Evolutionary conservation across 192 early-diverging fungal species (phyloP).

Genomic region (Chytriomyces hyalinus): DNA sequence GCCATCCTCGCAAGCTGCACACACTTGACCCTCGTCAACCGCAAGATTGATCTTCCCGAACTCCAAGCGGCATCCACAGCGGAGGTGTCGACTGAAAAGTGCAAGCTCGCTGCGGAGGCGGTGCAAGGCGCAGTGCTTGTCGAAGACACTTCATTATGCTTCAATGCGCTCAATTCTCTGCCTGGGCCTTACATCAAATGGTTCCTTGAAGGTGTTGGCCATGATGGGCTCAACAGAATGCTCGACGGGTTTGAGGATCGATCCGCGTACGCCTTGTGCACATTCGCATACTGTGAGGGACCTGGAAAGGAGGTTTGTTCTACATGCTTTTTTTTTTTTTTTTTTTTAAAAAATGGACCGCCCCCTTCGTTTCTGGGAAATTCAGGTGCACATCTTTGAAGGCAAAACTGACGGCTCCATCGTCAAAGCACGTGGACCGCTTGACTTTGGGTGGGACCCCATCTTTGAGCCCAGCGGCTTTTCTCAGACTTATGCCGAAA

Average conservation of each 20-base stretch:
- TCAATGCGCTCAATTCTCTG: conserved; percentile 86
- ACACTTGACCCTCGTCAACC: conserved; percentile 68
- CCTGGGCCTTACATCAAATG: conserved; percentile 97
- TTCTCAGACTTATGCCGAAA: conserved; percentile 80
- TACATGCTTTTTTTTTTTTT: not conserved
- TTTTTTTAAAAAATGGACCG: not conserved
- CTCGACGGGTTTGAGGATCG: conserved; percentile 69
- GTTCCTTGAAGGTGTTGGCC: conserved; percentile 85
- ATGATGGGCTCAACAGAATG: conserved; percentile 82
- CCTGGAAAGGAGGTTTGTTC: conserved; percentile 69
- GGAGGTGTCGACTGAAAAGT: conserved; percentile 82
- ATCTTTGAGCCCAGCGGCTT: conserved; percentile 83
- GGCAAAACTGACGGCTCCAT: conserved; percentile 82
- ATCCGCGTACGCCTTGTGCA: conserved; percentile 84
- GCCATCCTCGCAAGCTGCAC: conserved; percentile 64
- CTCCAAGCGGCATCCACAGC: conserved; percentile 79
- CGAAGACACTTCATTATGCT: conserved; percentile 94
- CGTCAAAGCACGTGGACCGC: conserved; percentile 82
- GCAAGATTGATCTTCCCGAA: conserved; percentile 87
- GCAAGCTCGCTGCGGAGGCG: conserved; percentile 67
- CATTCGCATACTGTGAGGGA: conserved; percentile 84
- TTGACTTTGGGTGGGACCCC: conserved; percentile 95
- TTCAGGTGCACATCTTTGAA: conserved; percentile 67
- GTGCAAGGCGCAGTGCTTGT: conserved; percentile 63
- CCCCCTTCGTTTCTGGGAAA: not conserved